Conservation (phyloP, 2,329 filamentous ascomycete species). For the Celoporthe dispersa region DNA sequence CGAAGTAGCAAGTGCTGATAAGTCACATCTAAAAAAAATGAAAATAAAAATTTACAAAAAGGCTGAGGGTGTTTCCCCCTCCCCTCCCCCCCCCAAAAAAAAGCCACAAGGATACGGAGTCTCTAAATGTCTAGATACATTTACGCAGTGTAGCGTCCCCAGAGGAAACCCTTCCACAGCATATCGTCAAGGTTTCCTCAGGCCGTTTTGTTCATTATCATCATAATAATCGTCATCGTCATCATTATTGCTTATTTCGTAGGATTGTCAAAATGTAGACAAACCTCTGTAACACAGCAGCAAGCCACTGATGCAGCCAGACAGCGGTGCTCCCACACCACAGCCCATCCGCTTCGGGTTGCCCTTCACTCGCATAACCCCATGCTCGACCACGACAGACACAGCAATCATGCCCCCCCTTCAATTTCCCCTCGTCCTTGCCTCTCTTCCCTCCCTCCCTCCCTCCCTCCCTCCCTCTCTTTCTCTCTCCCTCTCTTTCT, state of each 20-base stretch:
- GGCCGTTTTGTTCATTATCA: not conserved
- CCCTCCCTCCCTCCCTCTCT: too few relatives aligned
- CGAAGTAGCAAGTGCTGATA: constrained; percentile 14
- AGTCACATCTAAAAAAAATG: too few relatives aligned
- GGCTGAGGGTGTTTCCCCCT: not conserved
- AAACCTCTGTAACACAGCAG: constrained; percentile 17
- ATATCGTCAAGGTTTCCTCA: not conserved
- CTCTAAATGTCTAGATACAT: not conserved
- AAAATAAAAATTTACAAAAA: too few relatives aligned
- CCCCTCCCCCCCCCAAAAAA: too few relatives aligned
- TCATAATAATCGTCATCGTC: too few relatives aligned
- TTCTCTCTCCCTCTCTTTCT: not conserved
- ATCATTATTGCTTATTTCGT: not conserved
- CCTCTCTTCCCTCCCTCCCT: not conserved
- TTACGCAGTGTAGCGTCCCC: not conserved
- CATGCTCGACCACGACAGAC: not conserved
- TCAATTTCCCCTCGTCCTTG: not conserved
- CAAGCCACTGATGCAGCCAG: constrained; percentile 21
- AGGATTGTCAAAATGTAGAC: not conserved
- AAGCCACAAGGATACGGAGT: too few relatives aligned
- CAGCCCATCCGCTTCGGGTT: constrained; percentile 14
- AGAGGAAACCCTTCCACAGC: not conserved
- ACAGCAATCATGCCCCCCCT: not conserved
- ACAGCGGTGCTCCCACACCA: constrained; percentile 8
- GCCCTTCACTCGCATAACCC: not conserved